phyloP scores from a whole-genome alignment of 805 yeast genomes.

The Wickerhamiella domercqiae region DNA sequence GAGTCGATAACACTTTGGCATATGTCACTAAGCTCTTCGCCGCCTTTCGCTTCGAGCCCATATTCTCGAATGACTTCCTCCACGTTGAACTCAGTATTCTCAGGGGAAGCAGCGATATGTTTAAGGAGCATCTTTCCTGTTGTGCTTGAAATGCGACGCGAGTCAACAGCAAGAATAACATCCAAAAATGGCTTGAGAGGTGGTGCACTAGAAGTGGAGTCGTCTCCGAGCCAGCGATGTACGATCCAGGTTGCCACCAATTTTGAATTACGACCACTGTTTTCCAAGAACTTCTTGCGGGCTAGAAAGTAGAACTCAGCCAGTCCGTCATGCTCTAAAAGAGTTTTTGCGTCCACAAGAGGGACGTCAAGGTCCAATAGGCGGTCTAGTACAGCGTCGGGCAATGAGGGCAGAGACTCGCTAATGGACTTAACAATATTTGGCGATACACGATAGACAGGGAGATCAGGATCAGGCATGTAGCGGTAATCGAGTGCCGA shows the following conservation, averaged over 20 bases:
- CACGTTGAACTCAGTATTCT: slow-evolving; percentile 19
- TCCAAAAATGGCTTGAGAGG: slow-evolving; percentile 36
- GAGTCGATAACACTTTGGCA: slow-evolving; percentile 33
- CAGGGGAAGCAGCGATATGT: slow-evolving; percentile 29
- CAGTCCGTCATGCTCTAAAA: slow-evolving; percentile 34
- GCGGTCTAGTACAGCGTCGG: slow-evolving; percentile 39
- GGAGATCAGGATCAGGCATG: slow-evolving; percentile 88
- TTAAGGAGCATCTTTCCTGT: slow-evolving; percentile 52
- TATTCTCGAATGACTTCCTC: slow-evolving; percentile 36
- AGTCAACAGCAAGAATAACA: slow-evolving; percentile 36
- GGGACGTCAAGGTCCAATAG: slow-evolving; percentile 38
- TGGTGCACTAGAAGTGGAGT: slow-evolving; percentile 16
- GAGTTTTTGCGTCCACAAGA: slow-evolving; percentile 59
- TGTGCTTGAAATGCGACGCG: slow-evolving; percentile 39
- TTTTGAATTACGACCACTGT: slow-evolving; percentile 22
- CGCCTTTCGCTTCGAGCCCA: slow-evolving; percentile 26
- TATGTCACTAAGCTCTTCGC: slow-evolving; percentile 25
- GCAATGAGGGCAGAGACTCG: slow-evolving; percentile 34
- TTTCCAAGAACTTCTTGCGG: slow-evolving; percentile 19
- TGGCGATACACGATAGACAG: slow-evolving; percentile 35
- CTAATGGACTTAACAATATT: slow-evolving; percentile 30
- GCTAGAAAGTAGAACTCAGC: slow-evolving; percentile 26
- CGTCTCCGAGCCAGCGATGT: slow-evolving; percentile 57
- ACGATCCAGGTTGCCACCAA: slow-evolving; percentile 63
- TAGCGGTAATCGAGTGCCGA: slow-evolving; percentile 75